phyloP scores from a whole-genome alignment of 1,284 basidiomycete genomes.

The Ceratobasidium sp. region DNA sequence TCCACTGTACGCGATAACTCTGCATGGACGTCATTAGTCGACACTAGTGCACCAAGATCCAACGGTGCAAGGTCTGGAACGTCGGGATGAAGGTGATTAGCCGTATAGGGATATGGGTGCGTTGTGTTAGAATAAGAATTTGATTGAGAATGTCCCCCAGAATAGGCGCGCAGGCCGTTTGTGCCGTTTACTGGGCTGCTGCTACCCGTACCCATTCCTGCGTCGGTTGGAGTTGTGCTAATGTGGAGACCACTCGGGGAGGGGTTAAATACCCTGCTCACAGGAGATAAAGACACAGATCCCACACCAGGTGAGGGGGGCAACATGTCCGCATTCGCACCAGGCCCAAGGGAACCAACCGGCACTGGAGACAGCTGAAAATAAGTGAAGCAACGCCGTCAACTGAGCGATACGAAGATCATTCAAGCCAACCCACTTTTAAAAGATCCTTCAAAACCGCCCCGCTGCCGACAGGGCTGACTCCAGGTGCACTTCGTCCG shows the following conservation, averaged over 20 bases:
- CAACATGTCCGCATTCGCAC: conserved; percentile 55
- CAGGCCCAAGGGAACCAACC: conserved; percentile 27
- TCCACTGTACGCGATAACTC: conserved; percentile 79
- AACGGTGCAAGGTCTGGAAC: conserved; percentile 64
- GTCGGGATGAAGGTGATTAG: conserved; percentile 14
- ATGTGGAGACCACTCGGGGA: conserved; percentile 33
- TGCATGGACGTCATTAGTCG: conserved; percentile 68
- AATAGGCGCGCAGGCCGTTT: conserved; percentile 19
- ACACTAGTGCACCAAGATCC: conserved; percentile 69
- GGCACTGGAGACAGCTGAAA: conserved; percentile 43
- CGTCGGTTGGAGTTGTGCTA: conserved; percentile 43
- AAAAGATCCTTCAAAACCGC: conserved; percentile 66
- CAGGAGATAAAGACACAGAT: conserved; percentile 48
- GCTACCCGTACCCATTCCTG: conserved; percentile 46
- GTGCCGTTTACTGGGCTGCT: conserved; percentile 48
- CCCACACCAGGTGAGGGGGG: conserved; percentile 58
- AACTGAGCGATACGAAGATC: neutral
- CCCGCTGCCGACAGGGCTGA: conserved; percentile 52
- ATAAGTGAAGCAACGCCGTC: neutral
- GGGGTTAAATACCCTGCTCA: conserved; percentile 45
- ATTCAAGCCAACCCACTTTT: conserved; percentile 58
- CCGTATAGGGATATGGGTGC: conserved; percentile 18
- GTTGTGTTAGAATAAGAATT: conserved; percentile 28
- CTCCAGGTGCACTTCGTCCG: conserved; percentile 53
- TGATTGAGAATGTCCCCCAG: conserved; percentile 37